phyloP scores from a whole-genome alignment of 352 stramenopile genomes.

The Phytophthora pseudosyringae region DNA sequence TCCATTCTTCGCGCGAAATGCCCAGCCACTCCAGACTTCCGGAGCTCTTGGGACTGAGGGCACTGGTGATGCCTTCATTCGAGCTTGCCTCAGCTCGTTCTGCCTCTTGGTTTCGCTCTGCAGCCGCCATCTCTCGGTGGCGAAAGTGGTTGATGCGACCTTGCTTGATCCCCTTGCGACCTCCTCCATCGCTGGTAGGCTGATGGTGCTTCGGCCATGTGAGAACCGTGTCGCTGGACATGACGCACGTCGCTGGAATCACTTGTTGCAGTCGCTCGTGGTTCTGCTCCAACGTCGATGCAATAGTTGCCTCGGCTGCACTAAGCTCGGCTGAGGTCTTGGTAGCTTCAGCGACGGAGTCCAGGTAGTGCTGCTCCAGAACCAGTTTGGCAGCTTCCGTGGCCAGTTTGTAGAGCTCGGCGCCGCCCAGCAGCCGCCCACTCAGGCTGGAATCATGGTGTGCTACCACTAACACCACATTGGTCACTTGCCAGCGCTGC shows the following conservation, averaged over 20 bases:
- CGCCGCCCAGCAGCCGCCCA: constrained; percentile 59
- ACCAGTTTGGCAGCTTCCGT: constrained; percentile 75
- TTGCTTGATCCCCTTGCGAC: constrained; percentile 57
- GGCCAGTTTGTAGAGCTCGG: constrained; percentile 72
- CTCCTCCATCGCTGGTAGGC: constrained; percentile 58
- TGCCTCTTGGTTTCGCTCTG: constrained; percentile 40
- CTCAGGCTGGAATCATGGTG: constrained; percentile 70
- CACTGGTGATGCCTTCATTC: constrained; percentile 25
- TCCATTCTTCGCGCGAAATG: constrained; percentile 73
- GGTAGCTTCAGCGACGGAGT: constrained; percentile 52
- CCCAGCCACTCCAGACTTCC: constrained; percentile 65
- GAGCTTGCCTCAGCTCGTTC: constrained; percentile 8
- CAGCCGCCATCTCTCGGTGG: constrained; percentile 26
- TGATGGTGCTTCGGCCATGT: constrained; percentile 66
- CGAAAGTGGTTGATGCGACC: constrained; percentile 77
- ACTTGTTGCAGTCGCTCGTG: constrained; percentile 33
- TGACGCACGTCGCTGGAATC: constrained; percentile 46
- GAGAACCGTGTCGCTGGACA: constrained; percentile 64
- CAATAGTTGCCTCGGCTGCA: constrained; percentile 32
- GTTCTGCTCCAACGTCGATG: constrained; percentile 13
- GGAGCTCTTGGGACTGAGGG: constrained; percentile 24
- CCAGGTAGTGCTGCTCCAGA: constrained; percentile 77
- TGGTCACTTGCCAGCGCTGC: constrained; percentile 82
- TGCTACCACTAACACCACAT: constrained; percentile 71
- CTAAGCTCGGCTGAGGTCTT: constrained; percentile 41